phyloP scores from a whole-genome alignment of 441 rosid species.

The Eutrema salsugineum region DNA sequence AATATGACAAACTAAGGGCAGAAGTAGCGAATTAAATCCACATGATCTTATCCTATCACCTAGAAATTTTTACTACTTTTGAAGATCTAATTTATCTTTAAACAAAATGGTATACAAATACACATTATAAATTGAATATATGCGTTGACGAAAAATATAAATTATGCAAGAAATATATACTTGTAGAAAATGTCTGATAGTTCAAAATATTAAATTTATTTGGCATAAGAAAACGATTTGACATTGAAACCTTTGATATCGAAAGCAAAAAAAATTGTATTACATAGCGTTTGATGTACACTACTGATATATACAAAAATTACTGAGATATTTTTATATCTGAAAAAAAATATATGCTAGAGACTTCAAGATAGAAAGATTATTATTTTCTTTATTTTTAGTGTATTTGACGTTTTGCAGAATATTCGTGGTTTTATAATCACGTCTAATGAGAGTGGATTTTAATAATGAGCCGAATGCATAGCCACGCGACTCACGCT shows the following conservation, averaged over 20 bases:
- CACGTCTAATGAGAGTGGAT: neutral
- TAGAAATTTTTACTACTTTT: neutral
- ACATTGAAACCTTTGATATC: slow-evolving; percentile 9
- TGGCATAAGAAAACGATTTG: neutral
- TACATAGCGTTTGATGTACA: neutral
- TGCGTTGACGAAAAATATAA: neutral
- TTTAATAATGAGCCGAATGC: neutral
- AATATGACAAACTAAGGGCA: neutral
- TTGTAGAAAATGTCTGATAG: slow-evolving; percentile 14
- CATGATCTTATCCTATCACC: neutral
- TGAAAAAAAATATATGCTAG: neutral
- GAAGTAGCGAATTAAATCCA: neutral
- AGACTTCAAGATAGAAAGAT: neutral
- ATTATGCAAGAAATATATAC: neutral
- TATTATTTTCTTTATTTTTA: neutral
- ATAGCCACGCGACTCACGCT: neutral
- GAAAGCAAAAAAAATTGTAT: slow-evolving; percentile 4
- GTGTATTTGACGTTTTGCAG: neutral
- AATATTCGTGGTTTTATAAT: slow-evolving; percentile 19
- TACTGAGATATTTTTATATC: neutral
- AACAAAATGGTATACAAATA: neutral
- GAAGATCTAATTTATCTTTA: neutral
- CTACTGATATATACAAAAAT: neutral
- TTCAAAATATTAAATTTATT: neutral
- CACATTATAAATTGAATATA: neutral